Evolutionary conservation across 257 asterid genomes (phyloP).

Genomic region (Thymus quinquecostatus): DNA sequence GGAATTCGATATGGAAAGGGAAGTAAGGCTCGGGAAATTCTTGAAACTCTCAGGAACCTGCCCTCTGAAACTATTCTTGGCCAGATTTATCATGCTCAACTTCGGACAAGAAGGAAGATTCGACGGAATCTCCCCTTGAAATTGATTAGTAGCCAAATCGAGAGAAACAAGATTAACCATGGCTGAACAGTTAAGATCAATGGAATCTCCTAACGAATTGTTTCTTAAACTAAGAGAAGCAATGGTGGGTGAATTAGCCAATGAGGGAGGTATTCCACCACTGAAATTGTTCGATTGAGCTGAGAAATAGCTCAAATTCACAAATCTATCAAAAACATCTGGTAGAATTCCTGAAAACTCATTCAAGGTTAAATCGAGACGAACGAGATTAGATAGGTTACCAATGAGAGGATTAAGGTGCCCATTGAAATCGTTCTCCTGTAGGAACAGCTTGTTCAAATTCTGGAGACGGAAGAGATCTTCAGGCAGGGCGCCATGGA

Average conservation of each 20-base stretch:
- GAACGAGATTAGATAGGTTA: slow-evolving; percentile 62
- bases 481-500: slow-evolving; percentile 66
- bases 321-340: slow-evolving; percentile 54
- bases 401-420: slow-evolving; percentile 53
- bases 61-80: slow-evolving; percentile 54
- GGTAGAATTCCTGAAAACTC: slow-evolving; percentile 61
- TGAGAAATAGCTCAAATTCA: slow-evolving; percentile 50
- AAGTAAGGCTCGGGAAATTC: slow-evolving; percentile 59
- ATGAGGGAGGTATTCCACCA: slow-evolving; percentile 60
- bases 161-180: slow-evolving; percentile 75
- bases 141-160: slow-evolving; percentile 65
- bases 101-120: slow-evolving; percentile 58
- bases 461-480: slow-evolving; percentile 51
- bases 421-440: slow-evolving; percentile 62
- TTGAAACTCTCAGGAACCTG: slow-evolving; percentile 72
- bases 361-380: slow-evolving; percentile 62
- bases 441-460: slow-evolving; percentile 51
- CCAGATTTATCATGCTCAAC: slow-evolving; percentile 60
- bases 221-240: slow-evolving; percentile 61
- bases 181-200: slow-evolving; percentile 69
- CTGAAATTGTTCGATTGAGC: slow-evolving; percentile 66
- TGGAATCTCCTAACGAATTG: slow-evolving; percentile 58
- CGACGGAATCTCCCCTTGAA: slow-evolving; percentile 60
- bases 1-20: slow-evolving; percentile 67
- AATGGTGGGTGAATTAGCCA: slow-evolving; percentile 64